These are phyloP conservation scores for Sugiyamaella grinbergsii DNA, from an alignment of 1,139 yeast species.

Conservation along the genomic window DNA sequence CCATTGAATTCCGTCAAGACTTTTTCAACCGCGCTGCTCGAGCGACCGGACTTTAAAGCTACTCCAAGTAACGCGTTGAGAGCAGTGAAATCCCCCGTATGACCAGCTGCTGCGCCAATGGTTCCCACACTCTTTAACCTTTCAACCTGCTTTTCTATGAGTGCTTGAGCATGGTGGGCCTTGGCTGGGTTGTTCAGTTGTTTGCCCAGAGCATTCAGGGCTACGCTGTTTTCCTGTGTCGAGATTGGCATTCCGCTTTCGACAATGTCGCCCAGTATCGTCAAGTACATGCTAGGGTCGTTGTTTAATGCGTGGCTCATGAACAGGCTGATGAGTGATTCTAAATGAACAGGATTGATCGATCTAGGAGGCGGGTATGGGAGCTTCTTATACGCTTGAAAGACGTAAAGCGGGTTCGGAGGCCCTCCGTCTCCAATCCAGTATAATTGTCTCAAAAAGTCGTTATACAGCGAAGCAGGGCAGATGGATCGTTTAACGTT, in stretches of 20 bases:
- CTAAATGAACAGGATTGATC: conserved; percentile 46
- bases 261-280: conserved; percentile 28
- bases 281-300: conserved; percentile 23
- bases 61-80: conserved; percentile 28
- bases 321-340: conserved; percentile 44
- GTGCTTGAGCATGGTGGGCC: conserved; percentile 2
- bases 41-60: conserved; percentile 24
- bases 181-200: conserved; percentile 7
- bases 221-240: conserved; percentile 29
- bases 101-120: background rate
- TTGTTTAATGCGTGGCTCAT: conserved; percentile 27
- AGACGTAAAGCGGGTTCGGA: conserved; percentile 35
- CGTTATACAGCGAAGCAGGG: conserved; percentile 27
- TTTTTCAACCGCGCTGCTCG: conserved; percentile 19
- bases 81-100: conserved; percentile 17
- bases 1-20: conserved; percentile 23
- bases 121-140: conserved; percentile 9
- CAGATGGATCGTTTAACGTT: conserved; percentile 21
- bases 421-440: conserved; percentile 19
- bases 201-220: conserved; percentile 18
- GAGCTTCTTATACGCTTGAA: conserved; percentile 43
- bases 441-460: conserved; percentile 45
- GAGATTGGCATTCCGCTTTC: conserved; percentile 34
- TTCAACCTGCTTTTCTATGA: conserved; percentile 19
- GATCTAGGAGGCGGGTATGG: conserved; percentile 43